Conservation (phyloP, 192 early-diverging fungal species). For the Coemansia sp. region DNA sequence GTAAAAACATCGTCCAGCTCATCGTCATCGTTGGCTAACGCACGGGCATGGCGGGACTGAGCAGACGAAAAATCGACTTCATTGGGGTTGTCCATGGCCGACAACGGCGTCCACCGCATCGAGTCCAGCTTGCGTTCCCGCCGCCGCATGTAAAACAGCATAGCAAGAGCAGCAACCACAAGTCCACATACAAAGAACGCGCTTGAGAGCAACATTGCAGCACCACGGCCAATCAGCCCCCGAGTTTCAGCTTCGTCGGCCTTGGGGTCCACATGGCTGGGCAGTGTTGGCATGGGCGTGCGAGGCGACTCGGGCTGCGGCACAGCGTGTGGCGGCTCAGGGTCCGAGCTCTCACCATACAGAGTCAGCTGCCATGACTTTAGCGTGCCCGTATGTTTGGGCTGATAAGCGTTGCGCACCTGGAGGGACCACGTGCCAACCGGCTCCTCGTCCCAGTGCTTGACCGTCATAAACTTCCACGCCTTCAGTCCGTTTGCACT, state of each 20-base stretch:
- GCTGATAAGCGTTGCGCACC: slow-evolving; percentile 65
- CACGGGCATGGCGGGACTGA: neutral
- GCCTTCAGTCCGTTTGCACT: slow-evolving; percentile 67
- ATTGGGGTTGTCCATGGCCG: slow-evolving; percentile 12
- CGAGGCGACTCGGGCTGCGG: neutral
- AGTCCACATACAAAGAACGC: slow-evolving; percentile 28
- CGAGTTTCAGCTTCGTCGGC: neutral
- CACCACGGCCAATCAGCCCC: slow-evolving; percentile 13
- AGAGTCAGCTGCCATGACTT: slow-evolving; percentile 68
- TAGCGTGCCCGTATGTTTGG: slow-evolving; percentile 57
- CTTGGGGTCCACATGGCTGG: neutral
- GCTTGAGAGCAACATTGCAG: slow-evolving; percentile 15
- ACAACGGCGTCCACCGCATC: slow-evolving; percentile 43
- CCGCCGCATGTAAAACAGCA: slow-evolving; percentile 40
- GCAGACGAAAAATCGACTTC: slow-evolving; percentile 8
- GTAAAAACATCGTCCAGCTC: slow-evolving; percentile 33
- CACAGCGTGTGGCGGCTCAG: slow-evolving; percentile 19
- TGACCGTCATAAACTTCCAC: slow-evolving; percentile 96
- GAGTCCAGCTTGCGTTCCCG: slow-evolving; percentile 36
- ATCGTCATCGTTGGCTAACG: slow-evolving; percentile 24
- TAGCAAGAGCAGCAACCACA: slow-evolving; percentile 26
- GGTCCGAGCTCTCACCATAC: slow-evolving; percentile 63
- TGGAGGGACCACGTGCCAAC: slow-evolving; percentile 78
- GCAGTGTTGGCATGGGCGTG: slow-evolving; percentile 2
- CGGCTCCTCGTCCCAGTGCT: slow-evolving; percentile 94